These are phyloP conservation scores for Fraxinus paxiana DNA, from an alignment of 305 asterid species.

Conservation along the genomic window DNA sequence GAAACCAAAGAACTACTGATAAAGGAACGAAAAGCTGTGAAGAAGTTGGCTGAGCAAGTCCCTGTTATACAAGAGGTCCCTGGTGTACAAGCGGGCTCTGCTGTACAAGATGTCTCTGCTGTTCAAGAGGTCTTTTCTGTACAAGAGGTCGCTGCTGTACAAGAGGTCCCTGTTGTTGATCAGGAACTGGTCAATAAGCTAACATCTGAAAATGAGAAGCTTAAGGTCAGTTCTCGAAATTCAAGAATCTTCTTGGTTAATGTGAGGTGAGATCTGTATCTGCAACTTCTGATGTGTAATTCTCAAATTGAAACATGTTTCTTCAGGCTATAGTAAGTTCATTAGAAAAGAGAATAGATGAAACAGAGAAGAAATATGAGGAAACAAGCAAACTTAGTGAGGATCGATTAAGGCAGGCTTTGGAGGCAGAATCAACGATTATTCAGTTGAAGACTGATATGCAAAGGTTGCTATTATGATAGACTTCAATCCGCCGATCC, in stretches of 20 bases:
- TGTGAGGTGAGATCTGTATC: conserved; percentile 12
- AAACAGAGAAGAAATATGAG: conserved; percentile 66
- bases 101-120: conserved; percentile 23
- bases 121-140: conserved; percentile 9
- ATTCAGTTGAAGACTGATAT: conserved; percentile 62
- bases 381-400: conserved; percentile 60
- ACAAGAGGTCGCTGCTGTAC: conserved; percentile 21
- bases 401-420: conserved; percentile 62
- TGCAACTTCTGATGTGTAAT: conserved; percentile 24
- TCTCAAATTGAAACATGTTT: conserved; percentile 23
- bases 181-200: conserved; percentile 50
- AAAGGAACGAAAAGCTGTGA: conserved; percentile 31
- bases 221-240: conserved; percentile 48
- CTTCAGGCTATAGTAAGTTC: conserved; percentile 59
- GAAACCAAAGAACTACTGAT: conserved; percentile 31
- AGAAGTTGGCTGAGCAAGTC: conserved; percentile 27
- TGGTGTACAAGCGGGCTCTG: conserved; percentile 22
- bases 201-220: conserved; percentile 68
- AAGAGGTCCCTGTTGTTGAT: conserved; percentile 44
- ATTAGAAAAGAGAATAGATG: conserved; percentile 65
- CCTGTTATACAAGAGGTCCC: conserved; percentile 23
- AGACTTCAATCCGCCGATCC: conserved; percentile 15
- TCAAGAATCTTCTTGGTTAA: conserved; percentile 9
- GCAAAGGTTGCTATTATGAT: conserved; percentile 50
- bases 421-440: conserved; percentile 68